Evolutionary conservation across 345 rosid species (phyloP).

Genomic region (Durio zibethinus): DNA sequence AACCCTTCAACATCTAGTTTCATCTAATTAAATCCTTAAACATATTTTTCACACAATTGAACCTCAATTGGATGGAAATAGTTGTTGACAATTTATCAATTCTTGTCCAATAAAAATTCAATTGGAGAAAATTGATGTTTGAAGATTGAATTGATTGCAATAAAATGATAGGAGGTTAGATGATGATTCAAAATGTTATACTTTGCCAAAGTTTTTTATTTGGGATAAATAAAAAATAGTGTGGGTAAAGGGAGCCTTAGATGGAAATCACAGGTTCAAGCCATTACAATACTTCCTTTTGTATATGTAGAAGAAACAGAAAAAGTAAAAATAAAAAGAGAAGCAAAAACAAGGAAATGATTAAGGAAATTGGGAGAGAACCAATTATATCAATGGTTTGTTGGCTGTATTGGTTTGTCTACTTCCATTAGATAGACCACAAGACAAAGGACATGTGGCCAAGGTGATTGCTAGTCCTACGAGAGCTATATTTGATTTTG

Average conservation of each 20-base stretch:
- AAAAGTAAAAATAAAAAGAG: background rate
- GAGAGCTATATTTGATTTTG: background rate
- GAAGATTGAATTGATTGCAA: no score
- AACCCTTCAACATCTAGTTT: no score
- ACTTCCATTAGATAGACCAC: background rate
- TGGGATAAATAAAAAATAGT: background rate
- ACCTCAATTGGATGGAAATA: no score
- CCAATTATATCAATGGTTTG: background rate
- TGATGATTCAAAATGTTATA: no score
- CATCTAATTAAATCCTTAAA: no score
- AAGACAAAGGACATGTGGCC: slow-evolving; percentile 5
- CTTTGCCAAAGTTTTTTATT: background rate
- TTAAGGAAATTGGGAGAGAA: background rate
- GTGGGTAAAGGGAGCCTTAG: background rate
- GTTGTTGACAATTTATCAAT: no score
- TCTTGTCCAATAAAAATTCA: no score
- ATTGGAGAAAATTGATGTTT: no score
- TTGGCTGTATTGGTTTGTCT: background rate
- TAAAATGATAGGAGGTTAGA: no score
- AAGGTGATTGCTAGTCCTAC: background rate
- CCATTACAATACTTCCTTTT: no score
- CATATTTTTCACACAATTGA: no score
- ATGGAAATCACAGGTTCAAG: background rate
- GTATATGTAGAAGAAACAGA: no score
- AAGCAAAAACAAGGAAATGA: background rate